Evolutionary conservation across 2,329 filamentous ascomycete genomes (phyloP).

Genomic region (Polychaeton citri): DNA sequence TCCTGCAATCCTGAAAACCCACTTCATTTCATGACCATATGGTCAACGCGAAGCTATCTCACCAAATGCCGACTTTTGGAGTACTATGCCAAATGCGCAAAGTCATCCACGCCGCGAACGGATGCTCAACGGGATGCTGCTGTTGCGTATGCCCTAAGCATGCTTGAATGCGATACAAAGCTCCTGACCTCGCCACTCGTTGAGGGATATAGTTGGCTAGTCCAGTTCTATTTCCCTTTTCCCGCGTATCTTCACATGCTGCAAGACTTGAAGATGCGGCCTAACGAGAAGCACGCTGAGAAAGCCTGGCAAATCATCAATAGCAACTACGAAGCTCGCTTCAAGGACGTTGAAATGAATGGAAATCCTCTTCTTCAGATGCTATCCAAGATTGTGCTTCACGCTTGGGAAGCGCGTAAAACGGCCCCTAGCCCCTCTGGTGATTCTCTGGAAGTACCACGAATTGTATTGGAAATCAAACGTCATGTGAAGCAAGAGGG

Average conservation of each 20-base stretch:
- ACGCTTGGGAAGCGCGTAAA: slow-evolving; percentile 53
- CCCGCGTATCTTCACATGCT: slow-evolving; percentile 35
- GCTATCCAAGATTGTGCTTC: slow-evolving; percentile 46
- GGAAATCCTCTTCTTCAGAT: slow-evolving; percentile 18
- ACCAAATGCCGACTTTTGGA: slow-evolving; percentile 40
- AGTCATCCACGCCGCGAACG: slow-evolving; percentile 8
- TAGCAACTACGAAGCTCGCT: slow-evolving; percentile 30
- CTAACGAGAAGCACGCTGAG: slow-evolving; percentile 20
- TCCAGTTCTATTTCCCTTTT: slow-evolving; percentile 34
- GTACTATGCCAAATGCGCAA: slow-evolving; percentile 24
- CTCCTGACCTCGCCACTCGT: slow-evolving; percentile 29
- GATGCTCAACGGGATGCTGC: slow-evolving; percentile 14
- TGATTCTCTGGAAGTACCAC: too few species aligned
- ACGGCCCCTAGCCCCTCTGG: too few species aligned
- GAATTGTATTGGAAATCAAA: too few species aligned
- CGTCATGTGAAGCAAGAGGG: too few species aligned
- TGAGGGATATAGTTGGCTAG: slow-evolving; percentile 30
- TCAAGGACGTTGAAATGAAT: slow-evolving; percentile 4
- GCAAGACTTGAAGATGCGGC: slow-evolving; percentile 28
- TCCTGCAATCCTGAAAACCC: slow-evolving; percentile 28
- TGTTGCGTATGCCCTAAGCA: slow-evolving; percentile 21
- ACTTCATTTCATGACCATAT: slow-evolving; percentile 36
- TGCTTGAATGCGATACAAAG: slow-evolving; percentile 36
- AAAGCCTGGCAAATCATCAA: slow-evolving; percentile 33
- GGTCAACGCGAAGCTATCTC: slow-evolving; percentile 31